Percentiles rank a stretch among this genome's conserved stretches.
Conservation (phyloP, 2,329 filamentous ascomycete genomes). For the Xylariaceae sp. region DNA sequence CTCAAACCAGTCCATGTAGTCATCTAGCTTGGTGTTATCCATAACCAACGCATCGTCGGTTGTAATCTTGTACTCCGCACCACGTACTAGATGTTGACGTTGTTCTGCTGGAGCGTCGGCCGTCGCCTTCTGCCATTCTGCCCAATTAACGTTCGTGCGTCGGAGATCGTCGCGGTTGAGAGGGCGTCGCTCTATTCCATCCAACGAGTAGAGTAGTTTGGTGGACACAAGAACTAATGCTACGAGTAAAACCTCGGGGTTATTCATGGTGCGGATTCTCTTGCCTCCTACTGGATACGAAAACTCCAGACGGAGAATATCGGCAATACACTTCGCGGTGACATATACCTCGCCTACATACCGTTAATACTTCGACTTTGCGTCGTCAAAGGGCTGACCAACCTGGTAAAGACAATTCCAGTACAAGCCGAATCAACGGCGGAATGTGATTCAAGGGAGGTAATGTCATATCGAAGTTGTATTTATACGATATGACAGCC, state of each 20-base stretch:
- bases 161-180: conserved; percentile 53
- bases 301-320: conserved; percentile 52
- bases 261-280: conserved; percentile 49
- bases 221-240: conserved; percentile 70
- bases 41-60: conserved; percentile 41
- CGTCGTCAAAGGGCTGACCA: conserved; percentile 14
- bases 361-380: conserved; percentile 25
- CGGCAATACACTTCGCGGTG: conserved; percentile 55
- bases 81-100: conserved; percentile 20
- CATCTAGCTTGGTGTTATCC: conserved; percentile 60
- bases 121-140: conserved; percentile 60
- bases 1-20: conserved; percentile 79
- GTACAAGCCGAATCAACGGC: conserved; percentile 67
- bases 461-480: conserved; percentile 67
- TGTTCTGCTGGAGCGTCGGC: conserved; percentile 26
- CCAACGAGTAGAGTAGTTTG: conserved; percentile 78
- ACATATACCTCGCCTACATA: conserved; percentile 60
- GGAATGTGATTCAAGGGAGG: conserved; percentile 70
- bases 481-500: conserved; percentile 60
- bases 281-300: conserved; percentile 51
- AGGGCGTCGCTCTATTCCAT: conserved; percentile 52
- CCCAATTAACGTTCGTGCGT: conserved; percentile 68
- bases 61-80: conserved; percentile 31
- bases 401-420: conserved; percentile 73
- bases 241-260: conserved; percentile 74